Percentiles rank a stretch among this genome's conserved stretches.
These are phyloP conservation scores for Cucumis hystrix DNA, from an alignment of 306 rosid genomes.

Conservation along the genomic window DNA sequence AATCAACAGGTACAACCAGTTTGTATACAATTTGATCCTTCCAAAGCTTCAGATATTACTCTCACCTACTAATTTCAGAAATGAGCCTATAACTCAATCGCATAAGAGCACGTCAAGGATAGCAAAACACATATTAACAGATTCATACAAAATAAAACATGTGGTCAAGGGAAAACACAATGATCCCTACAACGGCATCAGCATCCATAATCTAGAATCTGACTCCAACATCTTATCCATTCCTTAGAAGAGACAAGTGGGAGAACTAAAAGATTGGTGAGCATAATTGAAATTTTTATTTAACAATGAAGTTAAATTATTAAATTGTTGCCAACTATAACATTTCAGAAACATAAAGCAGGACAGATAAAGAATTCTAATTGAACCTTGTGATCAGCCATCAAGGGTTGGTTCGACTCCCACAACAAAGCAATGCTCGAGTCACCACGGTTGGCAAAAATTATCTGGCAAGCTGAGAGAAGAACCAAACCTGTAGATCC, in stretches of 20 bases:
- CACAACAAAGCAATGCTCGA: conserved; percentile 20
- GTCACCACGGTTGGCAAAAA: conserved; percentile 25
- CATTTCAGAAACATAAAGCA: neutral
- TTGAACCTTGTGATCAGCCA: conserved; percentile 17
- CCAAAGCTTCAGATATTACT: conserved; percentile 1
- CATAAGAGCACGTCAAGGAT: neutral
- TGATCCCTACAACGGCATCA: neutral
- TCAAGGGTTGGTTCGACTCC: neutral
- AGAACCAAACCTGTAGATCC: conserved; percentile 22
- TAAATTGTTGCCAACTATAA: neutral
- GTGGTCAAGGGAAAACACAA: neutral
- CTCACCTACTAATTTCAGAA: neutral
- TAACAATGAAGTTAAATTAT: neutral
- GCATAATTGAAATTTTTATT: neutral
- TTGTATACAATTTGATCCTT: neutral
- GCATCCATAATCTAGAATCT: neutral
- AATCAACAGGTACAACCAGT: neutral
- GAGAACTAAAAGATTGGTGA: neutral
- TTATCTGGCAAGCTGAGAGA: conserved; percentile 15
- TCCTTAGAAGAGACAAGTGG: neutral
- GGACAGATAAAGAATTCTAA: neutral
- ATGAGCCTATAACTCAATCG: neutral
- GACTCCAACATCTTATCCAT: neutral
- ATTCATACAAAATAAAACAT: neutral
- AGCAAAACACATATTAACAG: neutral